Evolutionary conservation across 208 protist genomes (phyloP), one percentile per base, ranked within the genome.

Genomic region (Trypanosomatidae sp.): DNA sequence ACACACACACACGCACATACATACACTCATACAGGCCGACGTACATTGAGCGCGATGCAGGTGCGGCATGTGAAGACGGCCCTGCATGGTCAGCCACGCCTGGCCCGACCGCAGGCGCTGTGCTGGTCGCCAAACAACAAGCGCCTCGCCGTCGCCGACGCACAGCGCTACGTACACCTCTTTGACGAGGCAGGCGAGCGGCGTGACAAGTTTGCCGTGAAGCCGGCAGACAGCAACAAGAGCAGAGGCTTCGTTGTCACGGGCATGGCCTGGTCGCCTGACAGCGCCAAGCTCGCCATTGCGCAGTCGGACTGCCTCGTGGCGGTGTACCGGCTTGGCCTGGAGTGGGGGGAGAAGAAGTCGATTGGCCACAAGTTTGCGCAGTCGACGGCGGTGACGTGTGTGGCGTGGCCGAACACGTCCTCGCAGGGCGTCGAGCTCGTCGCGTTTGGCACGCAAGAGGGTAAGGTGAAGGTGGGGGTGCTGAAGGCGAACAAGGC

Each of bases 311-410:
- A 99, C 66, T 92, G 92, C 51, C 92, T 96, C 40, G 85, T 98
- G 16, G 96, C 91, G 35, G 86, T 99, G 27, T 99, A 98, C 75
- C 92, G 95, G 20, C 71, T 99, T 15, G 96, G 96, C 15, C 43
- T 76, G 28, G 92, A 97, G 42, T 98, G 96, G 96, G 94, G 88
- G 24, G 94, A 97, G 32, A 97, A 97, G 58, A 98, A 98, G 62
- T 71, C 81, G 2, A 98, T 98, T 49, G 97, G 93, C 68, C 97
- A 97, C 79, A 98, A 98, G 58, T 98, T 97, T 48, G 73, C 75
- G 18, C 78, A 92, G 52, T 79, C 56, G 20, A 75, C 53, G 15
- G 33, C 88, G 15, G 91, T 97, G 13, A 97, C 93, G 4, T 95
- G 77, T 47, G 54, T 97, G 10, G 72, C 59, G 35, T 98, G 96